These are phyloP conservation scores for Trametes gibbosa DNA, from an alignment of 768 basidiomycete genomes.

Conservation along the genomic window DNA sequence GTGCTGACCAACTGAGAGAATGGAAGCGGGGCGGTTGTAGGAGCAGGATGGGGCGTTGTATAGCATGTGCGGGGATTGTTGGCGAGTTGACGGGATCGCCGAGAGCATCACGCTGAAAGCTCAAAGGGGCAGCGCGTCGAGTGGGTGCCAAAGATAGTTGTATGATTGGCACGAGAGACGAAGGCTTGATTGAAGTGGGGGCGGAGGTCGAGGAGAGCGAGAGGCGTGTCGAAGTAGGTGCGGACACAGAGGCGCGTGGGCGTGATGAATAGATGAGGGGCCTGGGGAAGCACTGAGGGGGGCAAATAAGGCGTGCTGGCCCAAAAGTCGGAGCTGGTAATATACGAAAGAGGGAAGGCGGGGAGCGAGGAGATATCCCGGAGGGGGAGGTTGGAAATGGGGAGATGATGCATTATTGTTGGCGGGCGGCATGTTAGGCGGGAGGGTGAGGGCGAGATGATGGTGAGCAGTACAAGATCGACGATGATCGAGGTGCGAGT, in stretches of 20 bases:
- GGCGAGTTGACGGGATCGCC: slow-evolving; percentile 9
- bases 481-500: slow-evolving; percentile 16
- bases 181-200: slow-evolving; percentile 4
- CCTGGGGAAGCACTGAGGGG: slow-evolving; percentile 3
- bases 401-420: slow-evolving; percentile 24
- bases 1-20: not conserved
- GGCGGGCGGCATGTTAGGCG: slow-evolving; percentile 14
- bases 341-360: slow-evolving; percentile 15
- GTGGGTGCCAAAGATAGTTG: slow-evolving; percentile 1
- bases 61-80: slow-evolving; percentile 1
- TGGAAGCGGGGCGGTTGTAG: slow-evolving; percentile 10
- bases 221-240: slow-evolving; percentile 2
- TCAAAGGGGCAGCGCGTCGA: not conserved
- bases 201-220: not conserved
- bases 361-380: slow-evolving; percentile 8
- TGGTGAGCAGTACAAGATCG: slow-evolving; percentile 15
- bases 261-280: slow-evolving; percentile 4
- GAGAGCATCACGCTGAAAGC: slow-evolving; percentile 12
- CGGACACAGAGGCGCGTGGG: slow-evolving; percentile 2
- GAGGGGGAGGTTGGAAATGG: slow-evolving; percentile 17
- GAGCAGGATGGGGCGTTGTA: slow-evolving; percentile 7
- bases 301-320: slow-evolving; percentile 14
- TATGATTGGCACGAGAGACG: not conserved
- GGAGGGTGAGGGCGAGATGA: slow-evolving; percentile 4
- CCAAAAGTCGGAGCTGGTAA: slow-evolving; percentile 15